Evolutionary conservation across 2,329 filamentous ascomycete species (phyloP), one percentile per base, ranked within the genome.

Genomic region (Colletotrichum somersetense): DNA sequence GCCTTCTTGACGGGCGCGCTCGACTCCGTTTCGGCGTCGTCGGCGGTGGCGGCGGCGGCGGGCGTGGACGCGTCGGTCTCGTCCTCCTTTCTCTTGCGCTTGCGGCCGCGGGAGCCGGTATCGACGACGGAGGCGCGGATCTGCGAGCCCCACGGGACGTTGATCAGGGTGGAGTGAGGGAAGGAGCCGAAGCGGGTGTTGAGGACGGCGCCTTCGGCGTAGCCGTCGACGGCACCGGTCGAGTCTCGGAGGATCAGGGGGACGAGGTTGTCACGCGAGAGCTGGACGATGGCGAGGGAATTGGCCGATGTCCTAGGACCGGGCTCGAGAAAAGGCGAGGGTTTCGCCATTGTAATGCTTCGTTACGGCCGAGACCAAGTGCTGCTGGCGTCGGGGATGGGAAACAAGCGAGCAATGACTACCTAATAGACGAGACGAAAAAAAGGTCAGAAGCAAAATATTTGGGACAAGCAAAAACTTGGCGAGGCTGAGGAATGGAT

Each of bases 151-250:
- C 96, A 98, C 53, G 93, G 92, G 66, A 95, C 86, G 6, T 90
- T 87, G 67, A 97, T 88, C 57, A 96, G 83, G 0, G 93, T 95
- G 14, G 89, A 92, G 79, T 96, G 93, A 0, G 93, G 93, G 73
- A 95, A 96, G 0, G 95, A 97, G 61, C 96, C 96, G 78, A 97
- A 99, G 56, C 95, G 91, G 1, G 96, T 99, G 83, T 97, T 98
- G 66, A 95, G 90, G 2, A 94, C 92, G 58, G 91, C 91, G 46
- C 93, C 93, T 79, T 95, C 92, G 40, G 89, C 88, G 77, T 95
- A 95, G 71, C 92, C 93, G 78, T 91, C 88, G 74, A 92, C 87
- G 53, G 89, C 87, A 64, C 89, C 90, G 48, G 89, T 86, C 30
- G 87, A 86, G 40, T 89, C 84, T 74, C 88, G 86, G 38, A 95